Conservation (phyloP, 2,329 filamentous ascomycete genomes). For the Thelonectria rubi region DNA sequence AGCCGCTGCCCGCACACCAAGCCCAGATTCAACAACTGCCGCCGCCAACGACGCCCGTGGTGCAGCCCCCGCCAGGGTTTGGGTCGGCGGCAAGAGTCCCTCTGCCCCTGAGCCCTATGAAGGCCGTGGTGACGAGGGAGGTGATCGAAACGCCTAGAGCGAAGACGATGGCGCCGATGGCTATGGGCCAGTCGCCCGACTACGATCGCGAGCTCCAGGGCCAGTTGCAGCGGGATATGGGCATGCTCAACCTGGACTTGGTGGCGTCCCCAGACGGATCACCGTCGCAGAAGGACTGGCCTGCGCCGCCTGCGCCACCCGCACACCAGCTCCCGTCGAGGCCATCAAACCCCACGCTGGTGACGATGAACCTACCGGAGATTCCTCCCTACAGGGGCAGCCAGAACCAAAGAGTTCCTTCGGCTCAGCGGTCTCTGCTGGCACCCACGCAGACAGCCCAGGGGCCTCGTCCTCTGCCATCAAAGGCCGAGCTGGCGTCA, state of each 20-base stretch:
- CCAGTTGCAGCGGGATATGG: constrained; percentile 71
- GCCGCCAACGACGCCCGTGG: constrained; percentile 26
- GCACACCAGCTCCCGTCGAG: constrained; percentile 48
- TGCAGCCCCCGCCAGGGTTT: constrained; percentile 23
- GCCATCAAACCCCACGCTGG: constrained; percentile 51
- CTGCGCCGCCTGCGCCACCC: constrained; percentile 45
- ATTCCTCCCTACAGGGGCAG: constrained; percentile 64
- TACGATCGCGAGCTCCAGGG: constrained; percentile 69
- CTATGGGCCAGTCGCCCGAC: constrained; percentile 62
- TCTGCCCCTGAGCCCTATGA: constrained; percentile 58
- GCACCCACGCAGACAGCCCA: constrained; percentile 31
- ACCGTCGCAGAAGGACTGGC: constrained; percentile 25
- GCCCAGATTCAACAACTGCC: constrained; percentile 7
- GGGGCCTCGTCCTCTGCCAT: constrained; percentile 39
- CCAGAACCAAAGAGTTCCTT: constrained; percentile 44
- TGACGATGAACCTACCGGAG: constrained; percentile 58
- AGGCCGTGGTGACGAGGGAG: constrained; percentile 42
- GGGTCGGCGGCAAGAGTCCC: constrained; percentile 68
- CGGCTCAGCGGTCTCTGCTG: constrained; percentile 35
- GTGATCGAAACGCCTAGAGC: constrained; percentile 58
- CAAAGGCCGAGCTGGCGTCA: constrained; percentile 39
- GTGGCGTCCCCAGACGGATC: constrained; percentile 29
- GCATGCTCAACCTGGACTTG: constrained; percentile 60
- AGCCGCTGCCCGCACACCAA: constrained; percentile 54
- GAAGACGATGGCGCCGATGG: constrained; percentile 57